Conservation (phyloP, 2,329 filamentous ascomycete species). For the Exserohilum turcica region DNA sequence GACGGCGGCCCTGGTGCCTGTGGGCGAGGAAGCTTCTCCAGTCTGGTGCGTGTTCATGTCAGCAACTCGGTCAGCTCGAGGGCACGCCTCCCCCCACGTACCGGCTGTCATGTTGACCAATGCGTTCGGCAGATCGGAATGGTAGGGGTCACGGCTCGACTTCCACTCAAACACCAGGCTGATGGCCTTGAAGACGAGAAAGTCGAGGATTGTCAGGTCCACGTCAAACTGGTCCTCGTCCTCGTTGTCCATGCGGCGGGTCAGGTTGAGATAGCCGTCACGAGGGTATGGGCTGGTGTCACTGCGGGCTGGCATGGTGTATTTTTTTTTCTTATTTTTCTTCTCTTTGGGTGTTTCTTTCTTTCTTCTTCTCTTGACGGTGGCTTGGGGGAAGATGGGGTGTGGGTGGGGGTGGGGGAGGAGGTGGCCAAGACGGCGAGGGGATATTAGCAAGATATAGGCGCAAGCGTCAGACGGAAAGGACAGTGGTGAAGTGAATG, state of each 20-base stretch:
- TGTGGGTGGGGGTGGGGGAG: not conserved
- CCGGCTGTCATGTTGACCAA: constrained; percentile 43
- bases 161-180: constrained; percentile 49
- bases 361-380: too few relatives aligned
- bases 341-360: too few relatives aligned
- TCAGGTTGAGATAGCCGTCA: constrained; percentile 40
- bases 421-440: not conserved
- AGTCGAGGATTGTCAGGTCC: constrained; percentile 63
- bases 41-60: constrained; percentile 31
- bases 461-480: constrained; percentile 8
- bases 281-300: constrained; percentile 26
- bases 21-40: constrained; percentile 53
- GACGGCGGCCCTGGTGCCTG: constrained; percentile 43
- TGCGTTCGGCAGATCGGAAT: constrained; percentile 40
- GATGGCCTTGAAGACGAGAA: constrained; percentile 56
- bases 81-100: constrained; percentile 13
- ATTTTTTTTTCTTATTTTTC: too few relatives aligned
- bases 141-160: constrained; percentile 33
- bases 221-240: constrained; percentile 53
- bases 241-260: constrained; percentile 41
- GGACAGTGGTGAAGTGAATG: constrained; percentile 15
- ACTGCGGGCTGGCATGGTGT: constrained; percentile 27
- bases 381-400: constrained; percentile 22
- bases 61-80: not conserved
- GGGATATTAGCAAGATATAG: constrained; percentile 8